Evolutionary conservation across 2,329 filamentous ascomycete genomes (phyloP), one percentile per base, ranked within the genome.

Genomic region (Periconia macrospinosa): DNA sequence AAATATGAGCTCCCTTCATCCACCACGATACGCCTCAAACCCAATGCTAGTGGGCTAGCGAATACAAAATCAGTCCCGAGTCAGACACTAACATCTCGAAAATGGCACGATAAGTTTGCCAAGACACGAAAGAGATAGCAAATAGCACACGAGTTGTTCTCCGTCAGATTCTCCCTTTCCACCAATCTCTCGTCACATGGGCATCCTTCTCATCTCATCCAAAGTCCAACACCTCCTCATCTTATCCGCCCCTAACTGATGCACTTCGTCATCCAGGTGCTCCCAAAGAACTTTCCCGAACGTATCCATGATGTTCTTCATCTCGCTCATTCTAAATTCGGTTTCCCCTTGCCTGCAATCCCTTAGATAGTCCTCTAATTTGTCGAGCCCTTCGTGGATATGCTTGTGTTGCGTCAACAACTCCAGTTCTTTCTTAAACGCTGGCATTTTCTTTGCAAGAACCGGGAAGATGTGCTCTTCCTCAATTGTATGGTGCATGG

Each of bases 181-280:
- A 27, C n/a, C 8, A 27, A 27, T 27, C 8, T 8, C 23, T 27
- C 23, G 3, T 50, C 47, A 92, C 78, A 92, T 90, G 1, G 84
- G 86, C 76, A 94, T 81, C 48, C 76, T 75, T 70, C 75, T 78
- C 73, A 96, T 86, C 79, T 96, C 92, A 45, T 90, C 85, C 55
- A 86, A 62, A 0, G 80, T 88, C 90, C 90, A 96, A 73, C 89
- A 92, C 73, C 80, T 85, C 62, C 90, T 81, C 92, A 96, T 96
- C 70, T 93, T 95, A 72, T 94, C 89, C 43, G 91, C 91, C 2
- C 87, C 84, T 30, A 96, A 73, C 60, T 89, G 83, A 72, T 80
- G 78, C 8, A 96, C 91, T 79, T 96, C 92, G 63, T 92, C 87
- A 65, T 94, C 90, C 55, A 96, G 76, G 79, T 96, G 92, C 66